A percentile compares a stretch with the other conserved stretches of the same genome.
phyloP scores from a whole-genome alignment of 2,329 filamentous ascomycete species.

The Hirsutella thompsonii region DNA sequence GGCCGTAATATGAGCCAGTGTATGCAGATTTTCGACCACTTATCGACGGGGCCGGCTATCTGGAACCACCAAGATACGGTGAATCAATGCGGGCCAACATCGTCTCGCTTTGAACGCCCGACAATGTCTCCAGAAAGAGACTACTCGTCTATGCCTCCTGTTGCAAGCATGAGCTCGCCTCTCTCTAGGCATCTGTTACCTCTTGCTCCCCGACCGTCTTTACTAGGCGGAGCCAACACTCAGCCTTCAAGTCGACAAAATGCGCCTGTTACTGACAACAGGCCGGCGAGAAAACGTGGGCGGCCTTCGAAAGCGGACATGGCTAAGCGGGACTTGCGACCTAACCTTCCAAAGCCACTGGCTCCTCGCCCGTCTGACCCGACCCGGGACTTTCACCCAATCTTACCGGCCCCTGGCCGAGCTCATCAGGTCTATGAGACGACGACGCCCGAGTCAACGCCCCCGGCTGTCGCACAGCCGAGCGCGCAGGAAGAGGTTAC shows the following conservation, averaged over 20 bases:
- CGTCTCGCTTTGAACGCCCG: neutral
- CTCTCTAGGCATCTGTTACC: neutral
- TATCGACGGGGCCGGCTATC: constrained; percentile 17
- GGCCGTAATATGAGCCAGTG: constrained; percentile 36
- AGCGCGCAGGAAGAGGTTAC: neutral
- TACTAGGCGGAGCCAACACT: constrained; percentile 4
- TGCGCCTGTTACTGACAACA: neutral
- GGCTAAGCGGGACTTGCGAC: constrained; percentile 16
- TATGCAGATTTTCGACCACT: constrained; percentile 23
- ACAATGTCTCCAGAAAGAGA: neutral
- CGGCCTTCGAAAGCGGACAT: constrained; percentile 32
- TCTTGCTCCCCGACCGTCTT: constrained; percentile 13
- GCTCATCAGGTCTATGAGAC: neutral
- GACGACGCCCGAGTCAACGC: neutral
- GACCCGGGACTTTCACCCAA: constrained; percentile 2
- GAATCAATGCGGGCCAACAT: constrained; percentile 17
- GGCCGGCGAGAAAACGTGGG: constrained; percentile 27
- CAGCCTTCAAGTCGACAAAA: neutral
- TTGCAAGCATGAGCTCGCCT: neutral
- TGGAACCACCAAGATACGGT: constrained; percentile 23
- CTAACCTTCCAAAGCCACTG: constrained; percentile 19
- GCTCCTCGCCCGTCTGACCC: constrained; percentile 15
- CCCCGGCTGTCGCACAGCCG: neutral
- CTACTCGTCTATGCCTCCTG: neutral
- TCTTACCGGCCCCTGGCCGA: constrained; percentile 6